phyloP scores from a whole-genome alignment of 2,329 filamentous ascomycete species.

The Eurotiales sp. region DNA sequence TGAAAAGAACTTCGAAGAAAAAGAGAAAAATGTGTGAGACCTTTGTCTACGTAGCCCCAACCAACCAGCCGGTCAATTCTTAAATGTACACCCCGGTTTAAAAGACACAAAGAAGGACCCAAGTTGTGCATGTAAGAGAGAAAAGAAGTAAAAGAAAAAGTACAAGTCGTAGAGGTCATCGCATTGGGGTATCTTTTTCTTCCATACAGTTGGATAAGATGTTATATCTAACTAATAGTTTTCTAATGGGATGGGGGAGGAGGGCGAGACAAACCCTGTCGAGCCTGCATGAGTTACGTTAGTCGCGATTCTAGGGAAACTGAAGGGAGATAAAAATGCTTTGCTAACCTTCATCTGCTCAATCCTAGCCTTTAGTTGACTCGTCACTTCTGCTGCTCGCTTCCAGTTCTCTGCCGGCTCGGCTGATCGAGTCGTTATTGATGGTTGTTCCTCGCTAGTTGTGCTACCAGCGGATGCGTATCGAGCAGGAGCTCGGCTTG shows the following conservation, averaged over 20 bases:
- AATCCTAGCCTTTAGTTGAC: slow-evolving; percentile 93
- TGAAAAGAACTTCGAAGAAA: not conserved
- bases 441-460: slow-evolving; percentile 26
- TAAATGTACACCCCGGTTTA: not conserved
- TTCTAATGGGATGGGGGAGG: slow-evolving; percentile 33
- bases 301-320: not conserved
- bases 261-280: slow-evolving; percentile 26
- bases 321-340: not conserved
- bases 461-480: slow-evolving; percentile 32
- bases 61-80: too few relatives aligned
- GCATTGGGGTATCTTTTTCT: slow-evolving; percentile 14
- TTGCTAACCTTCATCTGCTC: slow-evolving; percentile 86
- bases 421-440: slow-evolving; percentile 25
- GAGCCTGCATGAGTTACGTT: slow-evolving; percentile 8
- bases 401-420: slow-evolving; percentile 89
- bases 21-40: too few relatives aligned
- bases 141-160: not conserved
- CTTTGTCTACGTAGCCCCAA: too few relatives aligned
- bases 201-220: slow-evolving; percentile 2
- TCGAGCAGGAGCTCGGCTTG: slow-evolving; percentile 30
- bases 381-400: slow-evolving; percentile 93
- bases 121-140: not conserved
- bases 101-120: not conserved
- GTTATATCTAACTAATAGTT: slow-evolving; percentile 3
- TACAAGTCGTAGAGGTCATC: slow-evolving; percentile 7